phyloP scores from a whole-genome alignment of 495 filamentous ascomycete genomes.

The Hyaloscypha hepaticicola region DNA sequence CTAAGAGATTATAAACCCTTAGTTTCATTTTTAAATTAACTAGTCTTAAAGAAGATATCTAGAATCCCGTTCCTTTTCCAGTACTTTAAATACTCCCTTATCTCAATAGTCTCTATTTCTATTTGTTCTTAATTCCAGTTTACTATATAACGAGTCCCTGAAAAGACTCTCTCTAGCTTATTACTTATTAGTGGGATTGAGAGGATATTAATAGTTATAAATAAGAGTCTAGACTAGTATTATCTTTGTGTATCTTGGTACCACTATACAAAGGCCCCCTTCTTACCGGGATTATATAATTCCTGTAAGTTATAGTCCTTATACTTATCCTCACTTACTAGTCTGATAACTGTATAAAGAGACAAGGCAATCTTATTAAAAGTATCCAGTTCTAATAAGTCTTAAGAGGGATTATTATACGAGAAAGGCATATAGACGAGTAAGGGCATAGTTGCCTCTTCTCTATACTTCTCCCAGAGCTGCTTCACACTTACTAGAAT shows the following conservation, averaged over 20 bases:
- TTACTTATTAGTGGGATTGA: not conserved
- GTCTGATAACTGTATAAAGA: not conserved
- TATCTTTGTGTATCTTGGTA: not conserved
- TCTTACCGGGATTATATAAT: not conserved
- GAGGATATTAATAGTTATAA: not conserved
- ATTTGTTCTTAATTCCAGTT: not conserved
- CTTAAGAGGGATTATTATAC: not conserved
- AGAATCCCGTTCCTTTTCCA: not conserved
- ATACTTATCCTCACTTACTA: constrained; percentile 4
- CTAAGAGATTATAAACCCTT: no score
- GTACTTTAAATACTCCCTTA: not conserved
- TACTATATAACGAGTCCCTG: not conserved
- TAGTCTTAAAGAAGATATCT: constrained; percentile 2
- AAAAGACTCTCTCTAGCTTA: constrained; percentile 4
- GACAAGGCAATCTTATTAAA: not conserved
- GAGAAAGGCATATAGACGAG: not conserved
- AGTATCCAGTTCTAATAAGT: not conserved
- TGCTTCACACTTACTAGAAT: not conserved
- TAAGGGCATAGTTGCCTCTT: not conserved
- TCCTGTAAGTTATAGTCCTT: constrained; percentile 6
- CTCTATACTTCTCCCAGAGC: constrained; percentile 9
- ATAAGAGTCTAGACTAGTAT: not conserved
- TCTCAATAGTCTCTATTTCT: constrained; percentile 1
- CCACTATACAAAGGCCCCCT: constrained; percentile 1
- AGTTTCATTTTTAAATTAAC: not conserved